Conservation (phyloP, 106 monocot genomes). For the Vanilla planifolia region DNA sequence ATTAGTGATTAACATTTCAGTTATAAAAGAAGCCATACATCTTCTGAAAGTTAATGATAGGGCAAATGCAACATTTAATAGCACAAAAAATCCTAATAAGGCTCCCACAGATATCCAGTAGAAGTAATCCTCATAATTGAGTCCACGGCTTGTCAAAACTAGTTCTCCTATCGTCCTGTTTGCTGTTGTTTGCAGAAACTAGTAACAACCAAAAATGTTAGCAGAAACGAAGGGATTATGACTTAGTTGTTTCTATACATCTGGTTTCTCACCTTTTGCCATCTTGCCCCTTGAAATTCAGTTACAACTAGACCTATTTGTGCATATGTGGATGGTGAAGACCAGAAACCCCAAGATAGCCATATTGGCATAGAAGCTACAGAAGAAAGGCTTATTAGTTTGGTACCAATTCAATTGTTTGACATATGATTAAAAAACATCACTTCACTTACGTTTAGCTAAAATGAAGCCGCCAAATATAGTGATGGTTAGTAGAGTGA, state of each 20-base stretch:
- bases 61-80: no score
- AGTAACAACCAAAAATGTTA: not conserved
- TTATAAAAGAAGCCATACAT: no score
- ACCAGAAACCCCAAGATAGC: conserved; percentile 16
- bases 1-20: not conserved
- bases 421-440: no score
- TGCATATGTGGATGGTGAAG: conserved; percentile 18
- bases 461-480: conserved; percentile 19
- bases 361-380: conserved; percentile 13
- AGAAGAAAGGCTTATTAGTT: no score
- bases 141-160: no score
- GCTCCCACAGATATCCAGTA: no score
- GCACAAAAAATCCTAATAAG: no score
- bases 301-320: conserved; percentile 11
- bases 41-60: no score
- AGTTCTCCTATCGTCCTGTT: no score
- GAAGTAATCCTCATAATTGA: no score
- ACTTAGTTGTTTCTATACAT: conserved; percentile 5
- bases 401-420: not conserved
- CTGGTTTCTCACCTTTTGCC: conserved; percentile 22
- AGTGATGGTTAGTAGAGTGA: conserved; percentile 2
- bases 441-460: conserved; percentile 8
- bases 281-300: conserved; percentile 17
- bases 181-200: no score
- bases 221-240: not conserved